A percentile compares a stretch with the other conserved stretches of the same genome.
Conservation (phyloP, 176 grass and related monocot species). For the Rhynchospora breviuscula region DNA sequence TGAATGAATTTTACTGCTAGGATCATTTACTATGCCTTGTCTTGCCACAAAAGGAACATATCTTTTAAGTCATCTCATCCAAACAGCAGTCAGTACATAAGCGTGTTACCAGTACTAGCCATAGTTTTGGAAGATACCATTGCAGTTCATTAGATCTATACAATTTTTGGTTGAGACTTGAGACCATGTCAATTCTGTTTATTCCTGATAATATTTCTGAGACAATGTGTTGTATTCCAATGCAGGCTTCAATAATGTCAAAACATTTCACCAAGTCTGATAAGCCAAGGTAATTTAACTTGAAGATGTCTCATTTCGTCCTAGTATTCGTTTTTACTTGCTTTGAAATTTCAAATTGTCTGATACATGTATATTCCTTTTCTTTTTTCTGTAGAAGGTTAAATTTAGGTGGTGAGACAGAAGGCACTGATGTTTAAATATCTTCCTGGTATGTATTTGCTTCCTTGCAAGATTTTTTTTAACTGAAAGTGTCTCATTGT, state of each 20-base stretch:
- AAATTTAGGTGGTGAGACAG: slow-evolving; percentile 37
- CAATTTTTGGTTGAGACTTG: too few species aligned
- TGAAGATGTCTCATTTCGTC: neutral
- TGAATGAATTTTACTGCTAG: too few species aligned
- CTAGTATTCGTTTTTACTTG: slow-evolving; percentile 19
- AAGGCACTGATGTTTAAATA: slow-evolving; percentile 8
- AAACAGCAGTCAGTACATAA: too few species aligned
- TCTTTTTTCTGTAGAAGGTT: slow-evolving; percentile 27
- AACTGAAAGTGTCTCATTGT: neutral
- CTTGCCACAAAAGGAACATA: too few species aligned
- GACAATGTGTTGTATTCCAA: slow-evolving; percentile 21
- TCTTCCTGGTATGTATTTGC: neutral
- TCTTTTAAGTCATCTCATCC: too few species aligned
- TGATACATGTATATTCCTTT: neutral
- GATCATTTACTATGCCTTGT: too few species aligned
- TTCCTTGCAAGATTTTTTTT: neutral
- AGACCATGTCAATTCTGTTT: neutral
- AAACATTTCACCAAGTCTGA: slow-evolving; percentile 85
- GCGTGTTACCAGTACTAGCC: too few species aligned
- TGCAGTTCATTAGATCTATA: too few species aligned
- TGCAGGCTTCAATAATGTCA: slow-evolving; percentile 96
- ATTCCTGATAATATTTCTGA: neutral
- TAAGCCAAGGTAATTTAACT: slow-evolving; percentile 72
- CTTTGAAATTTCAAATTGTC: neutral
- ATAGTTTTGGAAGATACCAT: too few species aligned